Evolutionary conservation across 129 eudicot genomes (phyloP), one percentile per base, ranked within the genome.

Genomic region (Pseudognaphalium luteoalbum): DNA sequence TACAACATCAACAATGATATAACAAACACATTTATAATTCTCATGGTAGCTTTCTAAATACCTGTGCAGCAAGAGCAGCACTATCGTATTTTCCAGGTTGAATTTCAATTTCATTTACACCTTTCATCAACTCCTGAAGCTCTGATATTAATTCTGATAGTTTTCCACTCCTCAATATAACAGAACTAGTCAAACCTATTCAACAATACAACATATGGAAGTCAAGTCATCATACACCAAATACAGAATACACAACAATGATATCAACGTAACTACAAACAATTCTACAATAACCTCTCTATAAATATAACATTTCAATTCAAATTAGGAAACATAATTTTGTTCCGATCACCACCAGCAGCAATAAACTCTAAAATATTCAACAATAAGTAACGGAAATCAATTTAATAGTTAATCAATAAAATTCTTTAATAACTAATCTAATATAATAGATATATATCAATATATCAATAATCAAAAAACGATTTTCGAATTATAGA

Each of bases 1-100:
- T 19, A 44, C 11, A 50, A 34, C 25, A 35, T 34, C 19, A 28
- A 58, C 54, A 66, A 14, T 7, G 35, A 67, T 67, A 54, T 62
- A 32, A 10, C 35, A 37, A 41, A 50, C 64, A 32, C 16, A 25
- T 41, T 63, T 42, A 8, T 5, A 78, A 34, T 7, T 32, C 21
- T 50, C 19, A 4, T 19, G 72, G 22, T 35, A 35, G 58, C 3
- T 72, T 70, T 59, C 44, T 4, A 59, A 41, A 69, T 84, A 92
- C 98, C 92, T 92, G 98, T 68, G 94, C 92, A 54, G 96, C 88
- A 50, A 90, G 88, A 76, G 85, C 84, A 21, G 91, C 86, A 66
- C 90, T 86, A 81, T 92, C 98, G 19, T 84, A 84, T 72, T 86
- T 91, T 22, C 87, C 88, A 52, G 94, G 91, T 20, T 87, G 84